Evolutionary conservation across 2,329 filamentous ascomycete species (phyloP).

Genomic region (Colletotrichum falcatum): DNA sequence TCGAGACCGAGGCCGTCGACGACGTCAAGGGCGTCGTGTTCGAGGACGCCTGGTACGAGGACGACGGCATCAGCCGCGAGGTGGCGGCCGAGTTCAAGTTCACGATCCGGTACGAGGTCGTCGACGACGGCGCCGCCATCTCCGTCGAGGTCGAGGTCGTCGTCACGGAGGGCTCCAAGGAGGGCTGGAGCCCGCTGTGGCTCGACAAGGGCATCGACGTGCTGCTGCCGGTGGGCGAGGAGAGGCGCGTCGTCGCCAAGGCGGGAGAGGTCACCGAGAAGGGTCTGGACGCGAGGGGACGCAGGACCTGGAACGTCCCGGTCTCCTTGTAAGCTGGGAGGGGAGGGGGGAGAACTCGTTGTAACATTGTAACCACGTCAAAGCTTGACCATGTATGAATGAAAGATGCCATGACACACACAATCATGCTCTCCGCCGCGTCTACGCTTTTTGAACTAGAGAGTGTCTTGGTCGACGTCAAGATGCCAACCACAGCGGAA

Average conservation of each 20-base stretch:
- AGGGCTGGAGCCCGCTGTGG: constrained; percentile 33
- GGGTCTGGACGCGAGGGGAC: constrained; percentile 17
- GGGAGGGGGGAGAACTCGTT: no score
- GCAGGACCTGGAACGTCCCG: constrained; percentile 30
- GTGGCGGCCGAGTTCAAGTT: constrained; percentile 32
- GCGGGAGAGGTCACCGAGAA: constrained; percentile 24
- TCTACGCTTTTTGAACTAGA: background rate
- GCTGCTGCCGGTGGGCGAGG: constrained; percentile 31
- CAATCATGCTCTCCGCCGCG: background rate
- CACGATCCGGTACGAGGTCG: constrained; percentile 24
- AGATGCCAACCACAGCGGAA: no score
- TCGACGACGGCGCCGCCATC: constrained; percentile 3
- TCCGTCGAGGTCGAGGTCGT: constrained; percentile 10
- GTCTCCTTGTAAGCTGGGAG: constrained; percentile 10
- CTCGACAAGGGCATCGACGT: constrained; percentile 24
- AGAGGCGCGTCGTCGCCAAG: constrained; percentile 10
- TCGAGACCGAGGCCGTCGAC: background rate
- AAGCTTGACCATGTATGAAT: background rate
- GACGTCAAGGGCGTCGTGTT: constrained; percentile 45
- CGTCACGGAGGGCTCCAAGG: constrained; percentile 1
- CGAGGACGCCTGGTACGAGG: constrained; percentile 52
- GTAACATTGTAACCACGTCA: background rate
- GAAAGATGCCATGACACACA: background rate
- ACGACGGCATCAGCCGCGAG: constrained; percentile 50
- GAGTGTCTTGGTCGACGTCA: no score